Conservation (phyloP, 2,329 filamentous ascomycete genomes). For the Neonectria magnoliae region DNA sequence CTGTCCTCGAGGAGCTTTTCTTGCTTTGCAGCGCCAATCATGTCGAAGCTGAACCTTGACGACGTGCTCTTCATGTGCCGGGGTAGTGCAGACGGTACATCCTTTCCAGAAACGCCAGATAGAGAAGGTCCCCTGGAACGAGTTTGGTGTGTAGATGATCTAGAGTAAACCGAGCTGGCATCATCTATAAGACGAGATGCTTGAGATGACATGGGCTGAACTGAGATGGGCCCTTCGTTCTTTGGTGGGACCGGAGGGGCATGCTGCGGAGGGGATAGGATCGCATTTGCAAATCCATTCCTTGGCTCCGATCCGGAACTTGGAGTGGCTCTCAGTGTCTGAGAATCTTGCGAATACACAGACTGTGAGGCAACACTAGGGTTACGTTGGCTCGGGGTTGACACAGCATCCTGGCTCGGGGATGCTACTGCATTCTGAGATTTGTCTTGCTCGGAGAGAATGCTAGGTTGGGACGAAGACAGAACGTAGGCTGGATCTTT, state of each 20-base stretch:
- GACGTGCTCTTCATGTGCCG: conserved; percentile 80
- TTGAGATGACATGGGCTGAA: conserved; percentile 38
- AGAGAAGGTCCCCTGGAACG: conserved; percentile 65
- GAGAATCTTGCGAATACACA: conserved; percentile 42
- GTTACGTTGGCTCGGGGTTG: conserved; percentile 37
- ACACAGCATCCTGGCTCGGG: conserved; percentile 16
- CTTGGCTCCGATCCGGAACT: conserved; percentile 41
- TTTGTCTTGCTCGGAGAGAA: conserved; percentile 30
- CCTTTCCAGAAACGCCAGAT: conserved; percentile 58
- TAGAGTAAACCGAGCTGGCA: conserved; percentile 31
- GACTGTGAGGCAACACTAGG: conserved; percentile 48
- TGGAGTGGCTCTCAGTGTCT: conserved; percentile 38
- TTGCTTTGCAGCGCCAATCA: conserved; percentile 74
- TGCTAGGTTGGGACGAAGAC: conserved; percentile 28
- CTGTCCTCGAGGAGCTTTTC: conserved; percentile 78
- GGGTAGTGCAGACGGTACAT: conserved; percentile 61
- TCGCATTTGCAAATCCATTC: conserved; percentile 20
- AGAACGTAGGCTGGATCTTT: conserved; percentile 29
- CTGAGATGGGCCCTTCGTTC: conserved; percentile 42
- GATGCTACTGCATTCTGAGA: conserved; percentile 15
- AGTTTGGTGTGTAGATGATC: conserved; percentile 41
- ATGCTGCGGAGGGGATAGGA: conserved; percentile 21
- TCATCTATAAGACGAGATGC: conserved; percentile 37
- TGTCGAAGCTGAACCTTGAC: conserved; percentile 84
- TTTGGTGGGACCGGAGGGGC: conserved; percentile 54